Percentiles rank a stretch among this genome's conserved stretches.
Conservation (phyloP, 176 grass and related monocot species). For the Ampelocalamus luodianensis region DNA sequence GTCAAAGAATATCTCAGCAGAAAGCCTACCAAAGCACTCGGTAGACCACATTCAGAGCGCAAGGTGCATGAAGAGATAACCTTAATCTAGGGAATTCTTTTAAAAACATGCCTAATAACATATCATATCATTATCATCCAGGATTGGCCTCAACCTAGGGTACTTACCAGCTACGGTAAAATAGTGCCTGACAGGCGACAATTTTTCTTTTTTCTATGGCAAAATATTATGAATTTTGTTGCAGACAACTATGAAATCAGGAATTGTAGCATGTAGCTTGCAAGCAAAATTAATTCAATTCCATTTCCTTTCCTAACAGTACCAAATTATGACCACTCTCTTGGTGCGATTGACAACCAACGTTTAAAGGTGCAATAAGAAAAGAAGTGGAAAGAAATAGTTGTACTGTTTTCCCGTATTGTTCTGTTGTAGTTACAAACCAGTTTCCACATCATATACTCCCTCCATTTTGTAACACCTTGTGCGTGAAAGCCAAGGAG, state of each 20-base stretch:
- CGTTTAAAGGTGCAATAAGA: neutral
- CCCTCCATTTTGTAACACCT: neutral
- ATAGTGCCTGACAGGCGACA: neutral
- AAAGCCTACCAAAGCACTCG: neutral
- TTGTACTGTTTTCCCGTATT: neutral
- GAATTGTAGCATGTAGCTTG: neutral
- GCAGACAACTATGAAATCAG: neutral
- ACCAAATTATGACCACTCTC: neutral
- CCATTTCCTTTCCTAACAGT: neutral
- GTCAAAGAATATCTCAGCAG: neutral
- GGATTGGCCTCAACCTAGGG: conserved; percentile 5
- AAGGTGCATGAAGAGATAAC: neutral
- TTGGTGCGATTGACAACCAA: neutral
- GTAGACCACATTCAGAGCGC: neutral
- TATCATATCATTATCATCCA: neutral
- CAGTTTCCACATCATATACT: neutral
- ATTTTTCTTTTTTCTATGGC: neutral
- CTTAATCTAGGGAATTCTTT: conserved; percentile 7
- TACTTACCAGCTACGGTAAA: neutral
- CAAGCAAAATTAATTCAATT: neutral
- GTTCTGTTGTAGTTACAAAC: neutral
- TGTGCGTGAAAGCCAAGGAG: neutral
- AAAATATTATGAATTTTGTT: neutral
- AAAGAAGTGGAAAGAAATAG: neutral
- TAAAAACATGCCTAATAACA: neutral